Evolutionary conservation across 805 yeast genomes (phyloP).

Genomic region (Nakazawaea laoshanensis): DNA sequence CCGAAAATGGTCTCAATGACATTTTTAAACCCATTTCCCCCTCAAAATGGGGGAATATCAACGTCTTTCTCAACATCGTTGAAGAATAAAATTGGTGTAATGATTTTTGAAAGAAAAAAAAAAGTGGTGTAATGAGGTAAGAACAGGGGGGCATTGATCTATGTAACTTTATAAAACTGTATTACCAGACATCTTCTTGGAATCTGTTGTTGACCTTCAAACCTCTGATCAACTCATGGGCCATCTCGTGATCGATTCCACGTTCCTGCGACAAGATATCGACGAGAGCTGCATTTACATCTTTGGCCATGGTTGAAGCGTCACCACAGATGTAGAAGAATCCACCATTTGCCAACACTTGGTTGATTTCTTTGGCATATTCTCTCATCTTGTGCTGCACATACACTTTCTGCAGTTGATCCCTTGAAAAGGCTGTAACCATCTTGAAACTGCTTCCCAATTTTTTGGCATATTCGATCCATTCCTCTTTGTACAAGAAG

Average conservation of each 20-base stretch:
- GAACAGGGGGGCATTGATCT: no score
- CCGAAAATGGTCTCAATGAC: no score
- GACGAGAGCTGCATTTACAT: conserved; percentile 66
- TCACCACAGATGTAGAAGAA: conserved; percentile 95
- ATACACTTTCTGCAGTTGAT: conserved; percentile 51
- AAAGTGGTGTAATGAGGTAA: no score
- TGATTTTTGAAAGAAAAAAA: no score
- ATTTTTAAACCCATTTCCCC: no score
- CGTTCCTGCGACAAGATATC: conserved; percentile 57
- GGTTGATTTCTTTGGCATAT: conserved; percentile 42
- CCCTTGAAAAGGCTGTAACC: conserved; percentile 84
- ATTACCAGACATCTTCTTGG: conserved; percentile 96
- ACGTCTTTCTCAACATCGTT: no score
- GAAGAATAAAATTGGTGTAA: no score
- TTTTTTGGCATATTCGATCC: conserved; percentile 63
- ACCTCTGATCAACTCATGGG: conserved; percentile 68
- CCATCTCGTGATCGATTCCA: conserved; percentile 56
- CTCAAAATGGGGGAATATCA: no score
- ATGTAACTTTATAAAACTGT: no score
- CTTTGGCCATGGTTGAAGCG: conserved; percentile 92
- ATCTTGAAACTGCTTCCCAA: conserved; percentile 61
- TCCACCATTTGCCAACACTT: conserved; percentile 60
- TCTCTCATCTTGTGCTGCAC: conserved; percentile 76
- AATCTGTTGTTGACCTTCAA: conserved; percentile 79
- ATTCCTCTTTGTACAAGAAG: conserved; percentile 80